Evolutionary conservation across 108 stramenopile genomes (phyloP), one percentile per base, ranked within the genome.

Genomic region (Nannochloropsis gaditana): DNA sequence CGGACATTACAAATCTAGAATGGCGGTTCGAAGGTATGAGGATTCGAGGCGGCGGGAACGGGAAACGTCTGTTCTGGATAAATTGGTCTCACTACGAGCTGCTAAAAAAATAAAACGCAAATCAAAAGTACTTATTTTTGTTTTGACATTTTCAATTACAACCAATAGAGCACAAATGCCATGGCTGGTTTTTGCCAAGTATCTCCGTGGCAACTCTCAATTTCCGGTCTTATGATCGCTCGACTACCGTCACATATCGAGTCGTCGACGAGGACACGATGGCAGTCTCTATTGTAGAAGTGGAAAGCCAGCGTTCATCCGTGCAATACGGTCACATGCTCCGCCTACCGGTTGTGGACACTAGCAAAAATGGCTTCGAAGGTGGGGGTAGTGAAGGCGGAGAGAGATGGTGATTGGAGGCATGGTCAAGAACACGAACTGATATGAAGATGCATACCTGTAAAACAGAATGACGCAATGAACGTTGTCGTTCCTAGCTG

Each of bases 1-100:
- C 59, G 59, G 59, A 73, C 3, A 73, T 73, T n/a, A 73, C 59
- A n/a, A 73, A 73, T 73, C 59, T 73, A n/a, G 59, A 73, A 73
- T 73, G 59, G 59, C 59, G 59, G 59, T 73, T n/a, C n/a, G 59
- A 73, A 73, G 59, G 59, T 73, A 73, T 73, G 59, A n/a, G 59
- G 2, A 73, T n/a, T 31, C 31, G 31, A 31, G 31, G 31, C 31
- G 31, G 31, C 31, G 31, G 31, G 31, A 31, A 31, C 31, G 31
- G 31, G 31, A 31, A 31, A 31, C 31, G 31, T 31, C 31, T 31
- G 31, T 31, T 31, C 31, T 31, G 31, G 31, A 31, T 1, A 31
- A 31, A 31, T 31, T 31, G 31, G 31, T 31, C 31, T 31, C 31
- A 31, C 31, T 31, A 31, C 31, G 31, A 31, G 31, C 31, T 31